Percentiles rank a stretch among this genome's conserved stretches.
phyloP scores from a whole-genome alignment of 148 eudicot genomes.

The Rhododendron ferrugineum region DNA sequence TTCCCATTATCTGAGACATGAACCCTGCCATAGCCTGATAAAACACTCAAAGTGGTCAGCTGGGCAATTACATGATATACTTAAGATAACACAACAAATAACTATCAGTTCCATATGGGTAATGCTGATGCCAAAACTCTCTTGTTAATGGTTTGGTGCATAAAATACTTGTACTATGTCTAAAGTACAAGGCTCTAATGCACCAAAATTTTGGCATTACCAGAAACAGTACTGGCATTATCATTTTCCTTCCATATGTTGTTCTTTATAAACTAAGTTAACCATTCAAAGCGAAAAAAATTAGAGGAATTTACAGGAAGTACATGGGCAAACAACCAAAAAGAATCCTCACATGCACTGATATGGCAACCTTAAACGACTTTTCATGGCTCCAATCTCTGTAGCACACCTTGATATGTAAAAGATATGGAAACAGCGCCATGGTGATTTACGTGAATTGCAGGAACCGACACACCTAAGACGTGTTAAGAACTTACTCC shows the following conservation, averaged over 20 bases:
- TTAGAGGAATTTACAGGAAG: background rate
- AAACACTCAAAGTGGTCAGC: background rate
- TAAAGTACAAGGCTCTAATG: background rate
- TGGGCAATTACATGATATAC: background rate
- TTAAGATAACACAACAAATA: background rate
- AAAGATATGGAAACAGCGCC: background rate
- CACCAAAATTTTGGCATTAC: background rate
- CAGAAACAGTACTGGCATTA: background rate
- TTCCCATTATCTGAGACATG: conserved; percentile 68
- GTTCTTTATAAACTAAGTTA: background rate
- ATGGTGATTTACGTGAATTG: background rate
- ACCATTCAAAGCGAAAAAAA: background rate
- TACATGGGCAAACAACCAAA: too few relatives aligned
- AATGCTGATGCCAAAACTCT: background rate
- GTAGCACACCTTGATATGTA: background rate
- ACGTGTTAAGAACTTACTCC: background rate
- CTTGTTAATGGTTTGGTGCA: background rate
- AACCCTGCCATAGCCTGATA: conserved; percentile 76
- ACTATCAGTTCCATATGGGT: background rate
- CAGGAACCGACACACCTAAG: background rate
- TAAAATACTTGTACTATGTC: background rate
- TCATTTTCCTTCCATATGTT: background rate
- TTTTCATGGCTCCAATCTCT: background rate
- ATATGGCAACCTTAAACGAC: background rate
- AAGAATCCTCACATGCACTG: background rate